Evolutionary conservation across 257 asterid species (phyloP).

Genomic region (Fraxinus excelsior): DNA sequence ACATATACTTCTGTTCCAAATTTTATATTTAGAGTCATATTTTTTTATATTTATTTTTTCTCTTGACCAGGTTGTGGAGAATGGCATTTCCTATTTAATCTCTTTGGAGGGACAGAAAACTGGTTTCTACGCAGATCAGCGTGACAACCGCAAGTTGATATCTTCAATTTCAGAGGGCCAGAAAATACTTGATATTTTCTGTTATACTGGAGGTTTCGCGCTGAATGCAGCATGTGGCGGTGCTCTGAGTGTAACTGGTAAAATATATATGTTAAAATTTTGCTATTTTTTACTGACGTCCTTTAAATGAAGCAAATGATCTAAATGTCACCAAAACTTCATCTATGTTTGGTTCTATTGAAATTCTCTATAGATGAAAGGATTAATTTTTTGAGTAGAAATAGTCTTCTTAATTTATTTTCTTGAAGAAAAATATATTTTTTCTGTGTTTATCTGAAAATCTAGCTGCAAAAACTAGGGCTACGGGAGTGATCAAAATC

Average conservation of each 20-base stretch:
- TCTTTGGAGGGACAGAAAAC: constrained; percentile 96
- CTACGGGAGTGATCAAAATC: not conserved
- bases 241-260: constrained; percentile 81
- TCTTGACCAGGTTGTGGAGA: constrained; percentile 74
- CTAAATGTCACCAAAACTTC: not conserved
- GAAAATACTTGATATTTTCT: constrained; percentile 80
- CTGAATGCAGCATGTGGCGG: constrained; percentile 87
- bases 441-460: not conserved
- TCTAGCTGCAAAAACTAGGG: not conserved
- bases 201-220: constrained; percentile 96
- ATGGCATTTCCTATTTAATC: constrained; percentile 70
- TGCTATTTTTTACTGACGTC: constrained; percentile 12
- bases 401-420: not conserved
- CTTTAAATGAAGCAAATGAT: not conserved
- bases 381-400: not conserved
- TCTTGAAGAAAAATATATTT: not conserved
- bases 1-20: not conserved
- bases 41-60: constrained; percentile 11
- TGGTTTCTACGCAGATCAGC: constrained; percentile 97
- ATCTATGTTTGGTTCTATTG: not conserved
- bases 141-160: constrained; percentile 80
- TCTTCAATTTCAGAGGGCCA: constrained; percentile 76
- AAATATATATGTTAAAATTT: not conserved
- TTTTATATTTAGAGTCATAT: not conserved
- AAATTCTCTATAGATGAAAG: constrained; percentile 1